Conservation (phyloP, 192 early-diverging fungal genomes). For the Coemansia asiatica region DNA sequence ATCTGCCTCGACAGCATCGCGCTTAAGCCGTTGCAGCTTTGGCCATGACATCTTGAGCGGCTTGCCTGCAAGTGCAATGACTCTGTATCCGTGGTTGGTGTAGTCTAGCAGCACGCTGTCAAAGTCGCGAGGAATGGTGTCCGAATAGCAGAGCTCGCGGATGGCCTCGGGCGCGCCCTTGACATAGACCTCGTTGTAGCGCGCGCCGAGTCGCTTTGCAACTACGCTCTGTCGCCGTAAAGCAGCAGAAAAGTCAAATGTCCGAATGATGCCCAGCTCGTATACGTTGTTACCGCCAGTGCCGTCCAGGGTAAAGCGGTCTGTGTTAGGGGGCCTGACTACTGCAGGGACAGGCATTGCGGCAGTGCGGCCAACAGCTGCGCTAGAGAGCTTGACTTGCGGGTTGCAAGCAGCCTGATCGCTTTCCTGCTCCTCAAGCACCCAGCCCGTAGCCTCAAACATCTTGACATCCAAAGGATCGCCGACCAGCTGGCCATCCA, state of each 20-base stretch:
- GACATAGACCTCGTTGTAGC: slow-evolving; percentile 73
- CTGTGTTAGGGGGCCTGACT: slow-evolving; percentile 79
- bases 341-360: slow-evolving; percentile 69
- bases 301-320: slow-evolving; percentile 62
- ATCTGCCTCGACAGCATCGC: slow-evolving; percentile 82
- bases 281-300: slow-evolving; percentile 38
- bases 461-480: slow-evolving; percentile 97
- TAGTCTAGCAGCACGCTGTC: slow-evolving; percentile 76
- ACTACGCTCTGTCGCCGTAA: slow-evolving; percentile 93
- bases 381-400: not conserved
- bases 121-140: slow-evolving; percentile 84
- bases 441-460: slow-evolving; percentile 96
- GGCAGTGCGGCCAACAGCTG: slow-evolving; percentile 2
- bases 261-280: slow-evolving; percentile 79
- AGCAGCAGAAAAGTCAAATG: slow-evolving; percentile 91
- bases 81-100: slow-evolving; percentile 95
- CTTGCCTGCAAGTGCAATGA: slow-evolving; percentile 90
- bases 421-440: slow-evolving; percentile 83
- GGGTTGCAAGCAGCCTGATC: not conserved
- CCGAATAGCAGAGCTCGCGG: slow-evolving; percentile 79
- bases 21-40: slow-evolving; percentile 70
- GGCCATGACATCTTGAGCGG: slow-evolving; percentile 68
- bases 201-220: slow-evolving; percentile 66
- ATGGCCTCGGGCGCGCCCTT: slow-evolving; percentile 99
- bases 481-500: slow-evolving; percentile 85